Conservation (phyloP, 2,329 filamentous ascomycete genomes). For the Verticillium longisporum region DNA sequence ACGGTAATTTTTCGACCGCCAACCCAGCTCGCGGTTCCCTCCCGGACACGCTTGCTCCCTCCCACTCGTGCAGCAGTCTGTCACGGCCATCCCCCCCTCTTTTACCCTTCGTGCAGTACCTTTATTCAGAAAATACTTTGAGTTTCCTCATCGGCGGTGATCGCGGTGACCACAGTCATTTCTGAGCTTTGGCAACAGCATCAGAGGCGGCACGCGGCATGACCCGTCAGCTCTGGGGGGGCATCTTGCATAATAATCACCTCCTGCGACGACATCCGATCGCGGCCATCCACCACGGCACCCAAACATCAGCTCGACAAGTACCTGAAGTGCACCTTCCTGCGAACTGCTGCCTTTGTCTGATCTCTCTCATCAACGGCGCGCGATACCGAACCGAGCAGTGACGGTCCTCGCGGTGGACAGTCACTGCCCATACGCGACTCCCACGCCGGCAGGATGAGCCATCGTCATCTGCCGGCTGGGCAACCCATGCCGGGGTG, state of each 20-base stretch:
- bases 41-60: background rate
- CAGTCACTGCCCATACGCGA: slow-evolving; percentile 15
- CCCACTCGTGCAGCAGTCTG: background rate
- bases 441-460: slow-evolving; percentile 70
- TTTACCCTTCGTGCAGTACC: background rate
- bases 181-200: background rate
- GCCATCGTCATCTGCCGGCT: slow-evolving; percentile 69
- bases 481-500: slow-evolving; percentile 55
- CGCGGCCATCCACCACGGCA: background rate
- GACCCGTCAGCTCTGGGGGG: background rate
- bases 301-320: background rate
- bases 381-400: slow-evolving; percentile 2
- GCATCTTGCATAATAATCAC: background rate
- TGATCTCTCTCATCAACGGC: background rate
- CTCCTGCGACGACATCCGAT: background rate
- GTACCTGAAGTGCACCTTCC: background rate
- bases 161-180: background rate
- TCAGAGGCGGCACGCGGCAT: background rate
- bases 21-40: background rate
- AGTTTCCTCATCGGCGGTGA: background rate
- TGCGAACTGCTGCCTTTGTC: background rate
- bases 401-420: slow-evolving; percentile 13
- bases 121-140: background rate
- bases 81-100: background rate
- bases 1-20: background rate